phyloP scores from a whole-genome alignment of 495 filamentous ascomycete species.

The Glutinoglossum americanum region DNA sequence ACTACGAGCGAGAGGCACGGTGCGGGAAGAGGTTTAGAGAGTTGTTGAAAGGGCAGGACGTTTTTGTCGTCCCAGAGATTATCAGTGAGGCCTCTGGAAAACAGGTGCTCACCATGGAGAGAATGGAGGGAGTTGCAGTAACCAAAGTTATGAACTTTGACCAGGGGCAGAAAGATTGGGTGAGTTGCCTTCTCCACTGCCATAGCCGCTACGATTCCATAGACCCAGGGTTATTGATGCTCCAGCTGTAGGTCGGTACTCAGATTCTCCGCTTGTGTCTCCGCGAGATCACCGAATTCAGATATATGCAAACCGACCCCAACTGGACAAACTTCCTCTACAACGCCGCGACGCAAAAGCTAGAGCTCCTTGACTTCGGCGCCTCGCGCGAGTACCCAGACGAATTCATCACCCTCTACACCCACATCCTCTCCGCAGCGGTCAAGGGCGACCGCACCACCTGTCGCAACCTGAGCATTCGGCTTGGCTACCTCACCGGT shows the following conservation, averaged over 20 bases:
- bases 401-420: conserved; percentile 58
- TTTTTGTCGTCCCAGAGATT: conserved; percentile 62
- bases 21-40: conserved; percentile 51
- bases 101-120: conserved; percentile 83
- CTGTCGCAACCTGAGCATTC: conserved; percentile 46
- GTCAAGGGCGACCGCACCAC: conserved; percentile 38
- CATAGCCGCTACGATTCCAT: background rate
- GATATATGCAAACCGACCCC: conserved; percentile 97
- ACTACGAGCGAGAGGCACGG: conserved; percentile 74
- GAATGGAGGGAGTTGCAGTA: conserved; percentile 70
- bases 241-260: conserved; percentile 32
- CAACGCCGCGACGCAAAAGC: conserved; percentile 44
- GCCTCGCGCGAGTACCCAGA: conserved; percentile 70
- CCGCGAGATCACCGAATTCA: conserved; percentile 80
- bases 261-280: conserved; percentile 85
- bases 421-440: conserved; percentile 56
- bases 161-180: conserved; percentile 73
- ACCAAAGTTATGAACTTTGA: conserved; percentile 55
- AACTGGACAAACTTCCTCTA: conserved; percentile 99
- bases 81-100: conserved; percentile 61
- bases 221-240: background rate
- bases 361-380: conserved; percentile 92
- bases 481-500: conserved; percentile 83
- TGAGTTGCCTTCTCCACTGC: conserved; percentile 5
- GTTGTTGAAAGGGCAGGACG: conserved; percentile 48